A percentile compares a stretch with the other conserved stretches of the same genome.
These are phyloP conservation scores for Lepidium campestre DNA, from an alignment of 441 rosid species.

Conservation along the genomic window DNA sequence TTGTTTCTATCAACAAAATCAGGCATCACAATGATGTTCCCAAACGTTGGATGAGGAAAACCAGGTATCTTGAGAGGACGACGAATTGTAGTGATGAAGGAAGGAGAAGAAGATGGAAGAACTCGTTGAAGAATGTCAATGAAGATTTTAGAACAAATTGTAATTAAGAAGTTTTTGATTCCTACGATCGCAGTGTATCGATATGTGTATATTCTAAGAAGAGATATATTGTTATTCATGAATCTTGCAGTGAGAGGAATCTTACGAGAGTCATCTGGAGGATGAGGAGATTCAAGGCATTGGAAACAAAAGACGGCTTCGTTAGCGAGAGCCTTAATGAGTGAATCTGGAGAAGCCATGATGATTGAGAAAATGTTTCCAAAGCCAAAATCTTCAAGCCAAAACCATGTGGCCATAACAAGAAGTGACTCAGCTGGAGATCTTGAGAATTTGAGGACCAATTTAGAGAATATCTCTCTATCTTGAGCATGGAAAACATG, in stretches of 20 bases:
- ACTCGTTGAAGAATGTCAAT: constrained; percentile 38
- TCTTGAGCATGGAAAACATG: constrained; percentile 42
- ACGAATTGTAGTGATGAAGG: background rate
- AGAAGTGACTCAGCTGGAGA: constrained; percentile 47
- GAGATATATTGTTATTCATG: constrained; percentile 24
- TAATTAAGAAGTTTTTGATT: constrained; percentile 41
- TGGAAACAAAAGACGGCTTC: constrained; percentile 39
- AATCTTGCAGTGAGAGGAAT: constrained; percentile 36
- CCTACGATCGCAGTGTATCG: constrained; percentile 45
- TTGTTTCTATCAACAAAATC: background rate
- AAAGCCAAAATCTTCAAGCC: constrained; percentile 53
- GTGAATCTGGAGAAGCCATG: constrained; percentile 16
- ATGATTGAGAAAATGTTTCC: constrained; percentile 35
- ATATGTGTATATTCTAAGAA: constrained; percentile 30
- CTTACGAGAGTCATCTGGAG: background rate
- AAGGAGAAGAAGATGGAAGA: background rate
- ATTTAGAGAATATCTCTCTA: constrained; percentile 39
- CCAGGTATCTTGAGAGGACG: constrained; percentile 40
- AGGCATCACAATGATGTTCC: constrained; percentile 33
- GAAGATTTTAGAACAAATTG: constrained; percentile 44
- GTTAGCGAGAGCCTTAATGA: constrained; percentile 33
- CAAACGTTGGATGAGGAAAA: constrained; percentile 59
- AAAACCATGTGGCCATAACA: constrained; percentile 57
- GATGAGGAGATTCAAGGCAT: constrained; percentile 15
- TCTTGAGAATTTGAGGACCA: constrained; percentile 34